Evolutionary conservation across 2,329 filamentous ascomycete species (phyloP).

Genomic region (Claviceps arundinis): DNA sequence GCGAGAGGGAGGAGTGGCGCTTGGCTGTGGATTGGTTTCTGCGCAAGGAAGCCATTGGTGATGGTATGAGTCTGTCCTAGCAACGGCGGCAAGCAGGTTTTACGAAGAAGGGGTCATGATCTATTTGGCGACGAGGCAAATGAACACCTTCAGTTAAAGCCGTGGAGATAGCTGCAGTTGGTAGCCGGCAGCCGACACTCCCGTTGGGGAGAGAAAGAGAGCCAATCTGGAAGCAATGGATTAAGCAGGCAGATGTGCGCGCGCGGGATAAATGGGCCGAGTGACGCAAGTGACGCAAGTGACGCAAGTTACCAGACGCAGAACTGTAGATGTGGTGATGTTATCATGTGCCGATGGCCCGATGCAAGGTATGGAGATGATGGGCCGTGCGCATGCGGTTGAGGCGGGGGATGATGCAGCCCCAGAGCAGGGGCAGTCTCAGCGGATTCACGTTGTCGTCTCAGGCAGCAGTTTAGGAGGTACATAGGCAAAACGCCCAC

Average conservation of each 20-base stretch:
- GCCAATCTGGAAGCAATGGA: not conserved
- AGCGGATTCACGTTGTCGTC: no score
- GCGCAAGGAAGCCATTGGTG: constrained; percentile 26
- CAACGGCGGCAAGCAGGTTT: constrained; percentile 8
- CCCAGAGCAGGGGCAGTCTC: no score
- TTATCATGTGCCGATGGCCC: no score
- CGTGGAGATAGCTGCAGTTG: not conserved
- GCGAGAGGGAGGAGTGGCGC: constrained; percentile 23
- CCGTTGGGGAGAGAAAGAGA: not conserved
- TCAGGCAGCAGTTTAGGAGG: no score
- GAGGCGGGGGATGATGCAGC: not conserved
- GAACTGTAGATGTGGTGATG: not conserved
- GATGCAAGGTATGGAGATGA: not conserved
- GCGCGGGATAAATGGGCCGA: not conserved
- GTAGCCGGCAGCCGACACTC: not conserved
- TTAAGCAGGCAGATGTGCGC: not conserved
- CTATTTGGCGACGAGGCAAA: not conserved
- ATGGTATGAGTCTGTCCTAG: not conserved
- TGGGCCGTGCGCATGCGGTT: not conserved
- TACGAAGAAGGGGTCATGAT: not conserved
- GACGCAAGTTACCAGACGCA: not conserved
- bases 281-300: not conserved
- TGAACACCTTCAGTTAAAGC: not conserved
- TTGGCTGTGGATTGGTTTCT: constrained; percentile 22
- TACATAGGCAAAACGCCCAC: no score